Evolutionary conservation across 495 filamentous ascomycete genomes (phyloP).

Genomic region (Tuber aestivum): DNA sequence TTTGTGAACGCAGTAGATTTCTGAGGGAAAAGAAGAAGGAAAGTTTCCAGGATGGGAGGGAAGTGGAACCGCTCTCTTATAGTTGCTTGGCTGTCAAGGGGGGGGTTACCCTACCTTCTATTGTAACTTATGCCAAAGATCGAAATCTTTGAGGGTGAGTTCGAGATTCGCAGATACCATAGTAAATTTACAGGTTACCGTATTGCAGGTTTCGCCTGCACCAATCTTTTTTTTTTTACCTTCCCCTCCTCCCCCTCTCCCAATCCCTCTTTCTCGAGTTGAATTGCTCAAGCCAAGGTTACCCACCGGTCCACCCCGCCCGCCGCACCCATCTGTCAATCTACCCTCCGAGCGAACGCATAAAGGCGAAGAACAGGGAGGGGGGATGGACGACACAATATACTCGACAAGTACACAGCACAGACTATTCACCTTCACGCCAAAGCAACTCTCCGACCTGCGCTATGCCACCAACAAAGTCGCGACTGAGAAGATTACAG

Average conservation of each 20-base stretch:
- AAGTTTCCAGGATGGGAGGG: not conserved
- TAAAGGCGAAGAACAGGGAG: not conserved
- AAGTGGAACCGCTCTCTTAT: conserved; percentile 8
- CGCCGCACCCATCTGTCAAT: not conserved
- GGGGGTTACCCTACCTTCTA: conserved; percentile 17
- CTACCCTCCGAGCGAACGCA: not conserved
- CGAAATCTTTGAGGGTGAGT: too few species aligned
- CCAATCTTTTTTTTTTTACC: not conserved
- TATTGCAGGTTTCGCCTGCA: not conserved
- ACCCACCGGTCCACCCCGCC: not conserved
- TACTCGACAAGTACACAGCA: conserved; percentile 91
- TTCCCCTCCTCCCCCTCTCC: not conserved
- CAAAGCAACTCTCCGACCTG: conserved; percentile 59
- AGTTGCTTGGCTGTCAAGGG: not conserved
- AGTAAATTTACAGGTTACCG: too few species aligned
- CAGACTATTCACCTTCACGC: conserved; percentile 87
- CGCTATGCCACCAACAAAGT: conserved; percentile 69
- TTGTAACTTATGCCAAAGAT: not conserved
- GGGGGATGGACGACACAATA: conserved; percentile 66
- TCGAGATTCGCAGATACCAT: not conserved
- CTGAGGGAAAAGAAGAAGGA: not conserved
- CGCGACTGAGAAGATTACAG: conserved; percentile 65
- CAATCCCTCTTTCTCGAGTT: not conserved
- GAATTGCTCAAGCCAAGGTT: not conserved
- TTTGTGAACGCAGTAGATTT: conserved; percentile 23